Base-by-base conservation (phyloP, 257 asterid genomes). In the Eustoma russellianum region DNA sequence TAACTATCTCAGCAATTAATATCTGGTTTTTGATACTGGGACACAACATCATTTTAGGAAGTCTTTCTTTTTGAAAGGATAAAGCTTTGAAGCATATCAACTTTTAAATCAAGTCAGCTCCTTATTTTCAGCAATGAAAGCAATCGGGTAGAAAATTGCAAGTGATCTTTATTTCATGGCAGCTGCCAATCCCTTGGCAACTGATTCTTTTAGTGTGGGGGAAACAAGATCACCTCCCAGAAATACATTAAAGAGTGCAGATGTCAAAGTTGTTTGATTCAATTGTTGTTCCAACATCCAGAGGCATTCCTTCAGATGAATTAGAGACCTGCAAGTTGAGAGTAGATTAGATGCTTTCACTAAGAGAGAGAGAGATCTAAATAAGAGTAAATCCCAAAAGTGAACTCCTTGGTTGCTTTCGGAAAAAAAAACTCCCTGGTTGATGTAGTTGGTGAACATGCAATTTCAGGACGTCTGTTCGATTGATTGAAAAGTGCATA, bases 201-300 rank as follows among this genome's bases (percentile, higher is more conserved):
- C 76, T 50, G 98, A 87, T 65, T 77, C 71, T 85, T 84, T 87
- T 74, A 91, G 65, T 10, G 96, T 50, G 41, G 93, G 90, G 52
- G 96, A 91, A 72, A 91, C 96, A 45, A 94, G 74, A 50, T 69
- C 73, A 53, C 72, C 71, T 71, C 96, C 98, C 52, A 84, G 81
- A 82, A 87, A 87, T 59, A 91, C 88, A 46, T 91, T 83, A 46
- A 84, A 87, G 55, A 91, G 82, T 56, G 98, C 88, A 41, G 77
- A 78, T 9, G 87, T 66, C 46, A 84, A n/a, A 93, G 35, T 80
- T 83, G 41, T 74, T 33, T 51, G 98, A 87, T 66, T 80, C 84
- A 40, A 87, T 78, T 50, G 82, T 75, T 53, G 94, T 95, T 52
- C 87, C 98, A 60, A 82, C 63, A 0, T 66, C 47, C 54, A 92